Evolutionary conservation across 2,329 filamentous ascomycete species (phyloP), one percentile per base, ranked within the genome.

Genomic region (Akanthomyces muscarius): DNA sequence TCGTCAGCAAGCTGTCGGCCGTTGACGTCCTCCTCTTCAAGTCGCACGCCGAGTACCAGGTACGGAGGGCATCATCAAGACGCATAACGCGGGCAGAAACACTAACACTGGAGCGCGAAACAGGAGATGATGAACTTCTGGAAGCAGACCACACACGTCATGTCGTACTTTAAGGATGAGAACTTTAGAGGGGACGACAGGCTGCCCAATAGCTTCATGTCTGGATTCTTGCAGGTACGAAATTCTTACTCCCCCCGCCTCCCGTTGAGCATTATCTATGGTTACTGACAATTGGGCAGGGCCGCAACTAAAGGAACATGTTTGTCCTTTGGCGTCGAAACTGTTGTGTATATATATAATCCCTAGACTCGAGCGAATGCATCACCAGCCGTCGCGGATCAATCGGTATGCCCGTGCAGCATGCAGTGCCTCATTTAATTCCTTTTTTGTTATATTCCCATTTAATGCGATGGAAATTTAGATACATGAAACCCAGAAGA

Each of bases 121-220:
- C 70, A 97, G 93, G 95, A 99, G 84, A 99, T 91, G 61, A 87
- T 99, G 83, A 99, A 99, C 81, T 99, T 90, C 84, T 99, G 95
- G 95, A 97, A 97, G 80, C 95, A 99, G 79, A 84, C 93, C 66
- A 90, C 90, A 67, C 95, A 99, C 76, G 85, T 99, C 70, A 92
- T 99, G 85, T 92, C 95, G 71, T 99, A 97, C 79, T 99, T 98
- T 84, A 88, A 93, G 74, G 84, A 88, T 71, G 93, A 98, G 77
- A 85, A 83, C 77, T 85, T 86, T 74, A 80, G 91, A 87, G 82
- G 91, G 86, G 76, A 89, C 82, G 76, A 91, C 70, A 87, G 86
- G 75, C 79, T 97, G 78, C 94, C 94, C 45, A 86, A 86, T 71
- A 95, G 86, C 81, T 99, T 99, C 80, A 96, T 99, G 80, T 85